These are phyloP conservation scores for Epithele typhae DNA, from an alignment of 768 basidiomycete genomes.

Conservation along the genomic window DNA sequence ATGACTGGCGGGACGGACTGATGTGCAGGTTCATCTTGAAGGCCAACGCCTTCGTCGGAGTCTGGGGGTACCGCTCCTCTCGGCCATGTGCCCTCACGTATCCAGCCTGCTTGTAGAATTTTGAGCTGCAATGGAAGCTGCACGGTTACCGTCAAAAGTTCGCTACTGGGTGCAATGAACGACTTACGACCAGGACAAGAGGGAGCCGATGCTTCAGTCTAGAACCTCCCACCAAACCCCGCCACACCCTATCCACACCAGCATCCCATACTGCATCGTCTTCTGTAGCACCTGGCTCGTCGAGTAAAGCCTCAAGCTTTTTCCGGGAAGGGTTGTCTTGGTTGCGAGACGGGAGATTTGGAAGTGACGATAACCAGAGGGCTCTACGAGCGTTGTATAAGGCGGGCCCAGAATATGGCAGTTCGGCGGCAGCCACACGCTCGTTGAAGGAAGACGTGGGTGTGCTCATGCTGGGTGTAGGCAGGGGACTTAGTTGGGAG, in stretches of 20 bases:
- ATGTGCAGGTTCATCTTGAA: background rate
- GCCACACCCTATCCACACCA: constrained; percentile 61
- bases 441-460: constrained; percentile 35
- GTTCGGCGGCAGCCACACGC: constrained; percentile 31
- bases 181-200: constrained; percentile 57
- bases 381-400: constrained; percentile 59
- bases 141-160: no score
- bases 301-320: constrained; percentile 41
- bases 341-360: constrained; percentile 17
- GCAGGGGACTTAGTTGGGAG: background rate
- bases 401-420: constrained; percentile 62
- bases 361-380: constrained; percentile 49
- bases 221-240: constrained; percentile 53
- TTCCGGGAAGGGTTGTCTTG: constrained; percentile 36
- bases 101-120: constrained; percentile 70
- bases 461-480: constrained; percentile 1
- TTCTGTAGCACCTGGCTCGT: constrained; percentile 40
- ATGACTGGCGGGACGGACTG: no score
- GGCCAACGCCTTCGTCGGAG: constrained; percentile 49
- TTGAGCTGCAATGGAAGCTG: constrained; percentile 59
- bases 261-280: constrained; percentile 52
- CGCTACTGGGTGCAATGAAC: no score
- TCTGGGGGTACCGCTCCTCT: constrained; percentile 53
- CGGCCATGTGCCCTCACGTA: constrained; percentile 77
- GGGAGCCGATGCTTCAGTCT: constrained; percentile 59